Evolutionary conservation across 805 yeast species (phyloP).

Genomic region (Yarrowia alimentaria): DNA sequence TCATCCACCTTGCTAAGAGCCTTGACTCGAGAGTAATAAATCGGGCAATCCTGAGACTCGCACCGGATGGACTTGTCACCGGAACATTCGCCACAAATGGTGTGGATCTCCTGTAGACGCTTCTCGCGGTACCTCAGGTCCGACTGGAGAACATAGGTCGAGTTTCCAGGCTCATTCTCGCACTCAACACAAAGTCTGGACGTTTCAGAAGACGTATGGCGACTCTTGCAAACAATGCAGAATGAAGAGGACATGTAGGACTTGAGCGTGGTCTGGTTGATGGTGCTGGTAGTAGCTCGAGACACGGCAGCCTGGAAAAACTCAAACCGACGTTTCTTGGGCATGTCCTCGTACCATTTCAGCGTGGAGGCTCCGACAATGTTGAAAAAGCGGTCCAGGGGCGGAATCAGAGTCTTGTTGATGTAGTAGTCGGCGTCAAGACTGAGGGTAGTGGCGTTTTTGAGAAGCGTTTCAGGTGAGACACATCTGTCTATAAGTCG

Average conservation of each 20-base stretch:
- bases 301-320: neutral
- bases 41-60: conserved; percentile 61
- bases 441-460: conserved; percentile 42
- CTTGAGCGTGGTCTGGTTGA: conserved; percentile 28
- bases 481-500: conserved; percentile 73
- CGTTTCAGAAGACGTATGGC: conserved; percentile 8
- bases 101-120: conserved; percentile 31
- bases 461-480: conserved; percentile 71
- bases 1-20: conserved; percentile 38
- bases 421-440: conserved; percentile 87
- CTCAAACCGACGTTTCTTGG: conserved; percentile 42
- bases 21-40: conserved; percentile 55
- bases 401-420: conserved; percentile 79
- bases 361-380: conserved; percentile 77
- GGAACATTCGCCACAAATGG: conserved; percentile 39
- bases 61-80: conserved; percentile 45
- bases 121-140: conserved; percentile 31
- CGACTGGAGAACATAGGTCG: conserved; percentile 29
- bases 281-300: neutral
- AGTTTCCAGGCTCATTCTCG: conserved; percentile 28
- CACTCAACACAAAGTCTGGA: conserved; percentile 30
- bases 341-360: conserved; percentile 73
- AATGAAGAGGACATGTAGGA: conserved; percentile 1
- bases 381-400: conserved; percentile 78
- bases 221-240: conserved; percentile 10